These are phyloP conservation scores for Podaxis carcinomalis DNA, from an alignment of 768 basidiomycete genomes.

Conservation along the genomic window DNA sequence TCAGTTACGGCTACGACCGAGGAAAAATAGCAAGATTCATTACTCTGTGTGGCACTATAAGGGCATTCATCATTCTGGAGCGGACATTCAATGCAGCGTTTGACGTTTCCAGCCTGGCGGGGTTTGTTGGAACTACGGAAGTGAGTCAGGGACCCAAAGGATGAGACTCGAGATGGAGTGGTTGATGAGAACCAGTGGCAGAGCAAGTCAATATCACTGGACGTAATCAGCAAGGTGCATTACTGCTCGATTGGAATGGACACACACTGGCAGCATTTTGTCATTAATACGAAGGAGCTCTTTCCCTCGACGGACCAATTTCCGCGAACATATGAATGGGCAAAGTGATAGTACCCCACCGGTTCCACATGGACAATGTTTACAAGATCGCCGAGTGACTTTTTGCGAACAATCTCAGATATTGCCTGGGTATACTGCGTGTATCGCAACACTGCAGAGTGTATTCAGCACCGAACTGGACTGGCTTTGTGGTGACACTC, in stretches of 20 bases:
- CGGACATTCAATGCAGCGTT: constrained; percentile 74
- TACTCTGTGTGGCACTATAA: constrained; percentile 86
- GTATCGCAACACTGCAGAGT: constrained; percentile 69
- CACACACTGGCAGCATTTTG: constrained; percentile 86
- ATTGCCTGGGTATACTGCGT: constrained; percentile 78
- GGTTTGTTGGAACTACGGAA: constrained; percentile 77
- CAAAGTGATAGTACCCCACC: constrained; percentile 84
- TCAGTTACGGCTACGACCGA: neutral
- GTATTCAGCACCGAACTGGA: neutral
- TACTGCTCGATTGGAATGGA: neutral
- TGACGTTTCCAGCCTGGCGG: constrained; percentile 56
- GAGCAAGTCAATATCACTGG: constrained; percentile 80
- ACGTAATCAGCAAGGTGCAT: constrained; percentile 5
- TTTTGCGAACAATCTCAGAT: constrained; percentile 65
- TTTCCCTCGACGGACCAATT: constrained; percentile 69
- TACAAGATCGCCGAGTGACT: constrained; percentile 69
- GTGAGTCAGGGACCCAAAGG: constrained; percentile 83
- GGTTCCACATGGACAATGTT: constrained; percentile 86
- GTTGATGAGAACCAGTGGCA: constrained; percentile 73
- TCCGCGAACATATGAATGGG: constrained; percentile 84
- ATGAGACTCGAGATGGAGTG: constrained; percentile 65
- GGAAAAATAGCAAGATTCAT: constrained; percentile 13
- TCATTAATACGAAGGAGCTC: constrained; percentile 81
- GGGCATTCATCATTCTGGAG: constrained; percentile 62
- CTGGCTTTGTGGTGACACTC: constrained; percentile 15